A percentile compares a stretch with the other conserved stretches of the same genome.
These are phyloP conservation scores for Bolboschoenus planiculmis DNA, from an alignment of 176 grass and related monocot species.

Conservation along the genomic window DNA sequence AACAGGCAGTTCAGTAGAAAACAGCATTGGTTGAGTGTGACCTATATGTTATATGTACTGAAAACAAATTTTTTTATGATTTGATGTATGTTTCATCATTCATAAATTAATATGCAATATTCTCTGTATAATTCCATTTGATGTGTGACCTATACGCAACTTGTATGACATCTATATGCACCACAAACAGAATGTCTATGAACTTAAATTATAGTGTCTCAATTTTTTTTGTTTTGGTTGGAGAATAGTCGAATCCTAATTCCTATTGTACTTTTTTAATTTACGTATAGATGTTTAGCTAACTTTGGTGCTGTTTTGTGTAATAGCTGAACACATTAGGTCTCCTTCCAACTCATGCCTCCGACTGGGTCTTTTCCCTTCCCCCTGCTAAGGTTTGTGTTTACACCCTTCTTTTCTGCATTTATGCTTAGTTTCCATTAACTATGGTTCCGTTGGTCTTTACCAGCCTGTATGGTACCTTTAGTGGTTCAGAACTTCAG, in stretches of 20 bases:
- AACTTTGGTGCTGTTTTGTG: slow-evolving; percentile 14
- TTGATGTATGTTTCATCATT: background rate
- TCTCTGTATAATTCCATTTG: background rate
- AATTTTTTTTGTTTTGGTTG: background rate
- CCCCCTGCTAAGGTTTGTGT: slow-evolving; percentile 38
- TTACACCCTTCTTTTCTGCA: background rate
- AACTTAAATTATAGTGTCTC: background rate
- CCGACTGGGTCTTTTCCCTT: slow-evolving; percentile 92
- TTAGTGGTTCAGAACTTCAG: background rate
- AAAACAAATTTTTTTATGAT: background rate
- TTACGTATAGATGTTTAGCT: background rate
- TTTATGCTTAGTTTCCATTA: slow-evolving; percentile 4
- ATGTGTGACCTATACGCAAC: background rate
- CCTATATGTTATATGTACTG: slow-evolving; percentile 9
- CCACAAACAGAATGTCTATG: background rate
- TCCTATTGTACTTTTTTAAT: background rate
- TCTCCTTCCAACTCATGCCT: slow-evolving; percentile 93
- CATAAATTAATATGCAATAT: background rate
- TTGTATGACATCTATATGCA: background rate
- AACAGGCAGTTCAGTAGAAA: background rate
- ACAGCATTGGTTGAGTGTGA: background rate
- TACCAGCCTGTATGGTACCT: background rate
- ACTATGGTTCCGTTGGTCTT: background rate
- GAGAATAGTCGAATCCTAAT: background rate
- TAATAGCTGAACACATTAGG: slow-evolving; percentile 88